Evolutionary conservation across 768 basidiomycete species (phyloP).

Genomic region (Hygrophoropsis aurantiaca): DNA sequence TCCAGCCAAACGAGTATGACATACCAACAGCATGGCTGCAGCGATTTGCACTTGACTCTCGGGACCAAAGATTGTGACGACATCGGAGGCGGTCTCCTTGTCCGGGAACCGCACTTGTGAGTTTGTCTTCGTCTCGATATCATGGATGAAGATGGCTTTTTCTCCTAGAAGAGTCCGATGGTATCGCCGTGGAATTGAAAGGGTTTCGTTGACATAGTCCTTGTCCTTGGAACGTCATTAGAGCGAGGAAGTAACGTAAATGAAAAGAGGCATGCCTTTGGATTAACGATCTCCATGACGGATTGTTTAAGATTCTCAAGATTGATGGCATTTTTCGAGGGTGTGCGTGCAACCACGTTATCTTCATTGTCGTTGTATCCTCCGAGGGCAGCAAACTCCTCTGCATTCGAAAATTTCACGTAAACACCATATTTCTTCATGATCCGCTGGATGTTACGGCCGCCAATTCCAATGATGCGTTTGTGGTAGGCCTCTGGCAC

Average conservation of each 20-base stretch:
- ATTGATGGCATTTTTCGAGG: slow-evolving; percentile 95
- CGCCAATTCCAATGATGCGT: slow-evolving; percentile 97
- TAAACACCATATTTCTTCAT: slow-evolving; percentile 99
- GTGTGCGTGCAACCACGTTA: slow-evolving; percentile 97
- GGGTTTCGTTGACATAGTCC: slow-evolving; percentile 92
- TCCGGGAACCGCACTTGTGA: slow-evolving; percentile 90
- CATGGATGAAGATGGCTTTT: slow-evolving; percentile 94
- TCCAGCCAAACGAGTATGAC: slow-evolving; percentile 21
- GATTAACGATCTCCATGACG: slow-evolving; percentile 96
- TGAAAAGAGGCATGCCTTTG: slow-evolving; percentile 61
- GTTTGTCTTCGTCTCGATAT: slow-evolving; percentile 96
- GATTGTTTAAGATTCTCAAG: slow-evolving; percentile 93
- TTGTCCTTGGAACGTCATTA: slow-evolving; percentile 68
- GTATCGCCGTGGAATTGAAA: slow-evolving; percentile 91
- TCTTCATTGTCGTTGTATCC: slow-evolving; percentile 98
- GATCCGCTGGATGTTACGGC: slow-evolving; percentile 96
- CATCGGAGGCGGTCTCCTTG: slow-evolving; percentile 91
- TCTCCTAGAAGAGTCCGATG: slow-evolving; percentile 94
- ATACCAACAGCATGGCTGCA: slow-evolving; percentile 89
- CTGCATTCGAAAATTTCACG: slow-evolving; percentile 98
- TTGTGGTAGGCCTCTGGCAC: slow-evolving; percentile 98
- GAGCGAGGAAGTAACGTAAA: neutral
- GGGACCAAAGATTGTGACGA: slow-evolving; percentile 95
- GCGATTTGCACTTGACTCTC: slow-evolving; percentile 97
- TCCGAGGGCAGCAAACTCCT: slow-evolving; percentile 92